phyloP scores from a whole-genome alignment of 441 rosid genomes.

The Adansonia grandidieri region DNA sequence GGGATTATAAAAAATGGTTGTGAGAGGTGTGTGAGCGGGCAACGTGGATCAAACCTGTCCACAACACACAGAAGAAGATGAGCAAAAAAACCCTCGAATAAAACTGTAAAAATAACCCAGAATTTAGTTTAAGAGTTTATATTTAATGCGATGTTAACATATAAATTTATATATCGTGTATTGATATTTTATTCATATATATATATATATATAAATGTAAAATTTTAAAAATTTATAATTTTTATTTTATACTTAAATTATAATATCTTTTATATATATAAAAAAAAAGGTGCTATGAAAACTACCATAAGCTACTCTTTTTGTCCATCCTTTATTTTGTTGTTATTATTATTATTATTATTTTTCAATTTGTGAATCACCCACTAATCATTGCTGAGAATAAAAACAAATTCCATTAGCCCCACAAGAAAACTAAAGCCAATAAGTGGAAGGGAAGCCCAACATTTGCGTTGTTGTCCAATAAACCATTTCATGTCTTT shows the following conservation, averaged over 20 bases:
- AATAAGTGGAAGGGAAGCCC: conserved; percentile 33
- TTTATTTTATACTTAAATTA: too few species aligned
- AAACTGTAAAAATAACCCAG: not conserved
- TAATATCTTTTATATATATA: too few species aligned
- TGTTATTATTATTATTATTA: not conserved
- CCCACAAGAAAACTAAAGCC: conserved; percentile 28
- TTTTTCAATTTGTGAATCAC: conserved; percentile 32
- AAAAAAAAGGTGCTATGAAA: conserved; percentile 37
- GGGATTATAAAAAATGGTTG: not conserved
- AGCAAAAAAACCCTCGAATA: conserved; percentile 11
- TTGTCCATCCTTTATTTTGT: not conserved
- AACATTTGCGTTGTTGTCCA: not conserved
- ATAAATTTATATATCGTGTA: too few species aligned
- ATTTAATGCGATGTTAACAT: too few species aligned
- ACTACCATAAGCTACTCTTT: conserved; percentile 39
- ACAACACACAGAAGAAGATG: conserved; percentile 10
- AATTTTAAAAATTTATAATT: too few species aligned
- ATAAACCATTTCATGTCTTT: not conserved
- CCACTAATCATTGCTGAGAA: conserved; percentile 52
- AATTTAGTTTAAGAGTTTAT: too few species aligned
- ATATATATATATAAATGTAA: too few species aligned
- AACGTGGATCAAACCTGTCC: conserved; percentile 46
- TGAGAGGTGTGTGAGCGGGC: not conserved
- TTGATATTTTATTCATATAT: too few species aligned
- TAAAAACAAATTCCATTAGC: conserved; percentile 41